Base-by-base conservation (phyloP, 2,329 filamentous ascomycete species). In the Penicillium sp. region DNA sequence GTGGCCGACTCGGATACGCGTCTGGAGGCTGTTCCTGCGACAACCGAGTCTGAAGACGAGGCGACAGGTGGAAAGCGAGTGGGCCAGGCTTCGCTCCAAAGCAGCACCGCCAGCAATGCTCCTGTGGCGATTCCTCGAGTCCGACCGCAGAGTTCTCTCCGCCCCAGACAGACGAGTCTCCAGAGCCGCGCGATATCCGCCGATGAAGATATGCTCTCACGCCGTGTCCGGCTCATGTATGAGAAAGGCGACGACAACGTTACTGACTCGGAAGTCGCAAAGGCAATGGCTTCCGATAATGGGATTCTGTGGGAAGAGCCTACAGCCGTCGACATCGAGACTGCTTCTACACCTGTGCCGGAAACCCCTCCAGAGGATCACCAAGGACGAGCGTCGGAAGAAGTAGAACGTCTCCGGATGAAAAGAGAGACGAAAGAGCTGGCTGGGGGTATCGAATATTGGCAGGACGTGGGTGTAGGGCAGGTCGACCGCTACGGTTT, bases 401-500 rank as follows among this genome's bases (percentile, higher is more conserved):
- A 60, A 18, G 56, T 56, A 2, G 60, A 64, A 55, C 57, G 60
- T 40, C 66, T 61, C 18, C 55, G 64, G 29, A 73, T 76, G 48
- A 66, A 70, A 43, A 72, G 76, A 54, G 77, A 82, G 53, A 69
- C 75, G 9, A 69, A 73, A 43, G 82, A 84, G 64, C 65, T 78
- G 29, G 81, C 81, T 24, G 82, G 82, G 6, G 82, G 82, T 2
- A 75, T 83, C 42, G 82, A 85, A 54, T 81, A 84, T 55, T 85
- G 81, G 81, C 73, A 79, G 50, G 75, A 84, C 62, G 67, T 85
- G 9, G 71, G 77, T 13, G 77, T 73, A 5, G 76, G 70, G 11
- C 76, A 83, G 52, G 80, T 84, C 3, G 82, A 85, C 62, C 73
- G 82, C 50, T 85, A 84, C 61, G 82, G 82, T 8, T 85, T 85